These are phyloP conservation scores for Gaeumannomyces sp. DNA, from an alignment of 2,329 filamentous ascomycete species.

Conservation along the genomic window DNA sequence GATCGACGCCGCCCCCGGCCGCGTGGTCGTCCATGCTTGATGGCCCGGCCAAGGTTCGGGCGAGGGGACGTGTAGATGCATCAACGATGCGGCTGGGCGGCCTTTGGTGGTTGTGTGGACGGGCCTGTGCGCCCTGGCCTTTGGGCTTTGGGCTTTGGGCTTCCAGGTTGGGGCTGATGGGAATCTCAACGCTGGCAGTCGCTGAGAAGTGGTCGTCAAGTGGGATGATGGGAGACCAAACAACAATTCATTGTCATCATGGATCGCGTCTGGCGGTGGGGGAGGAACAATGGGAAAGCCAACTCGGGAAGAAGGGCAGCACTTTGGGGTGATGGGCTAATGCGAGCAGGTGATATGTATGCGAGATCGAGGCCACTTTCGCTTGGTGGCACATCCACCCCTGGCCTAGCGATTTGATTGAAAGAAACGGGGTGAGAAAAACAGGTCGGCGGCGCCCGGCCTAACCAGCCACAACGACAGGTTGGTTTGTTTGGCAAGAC, in stretches of 20 bases:
- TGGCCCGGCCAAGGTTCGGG: neutral
- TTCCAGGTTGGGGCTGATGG: no score
- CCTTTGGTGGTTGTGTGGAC: neutral
- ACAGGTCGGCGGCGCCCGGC: neutral
- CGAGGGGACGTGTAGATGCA: neutral
- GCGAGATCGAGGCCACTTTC: neutral
- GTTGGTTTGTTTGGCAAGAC: neutral
- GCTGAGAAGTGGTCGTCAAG: neutral
- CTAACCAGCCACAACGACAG: neutral
- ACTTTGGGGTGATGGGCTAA: neutral
- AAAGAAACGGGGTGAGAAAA: neutral
- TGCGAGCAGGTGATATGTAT: constrained; percentile 1
- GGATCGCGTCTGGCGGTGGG: neutral
- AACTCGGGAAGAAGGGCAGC: neutral
- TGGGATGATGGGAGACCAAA: neutral
- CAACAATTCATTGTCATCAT: neutral
- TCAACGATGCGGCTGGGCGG: neutral
- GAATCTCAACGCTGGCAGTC: neutral
- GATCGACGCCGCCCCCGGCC: neutral
- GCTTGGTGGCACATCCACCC: neutral
- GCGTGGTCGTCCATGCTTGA: neutral
- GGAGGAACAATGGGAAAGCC: neutral
- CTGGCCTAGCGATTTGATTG: neutral
- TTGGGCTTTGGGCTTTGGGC: no score
- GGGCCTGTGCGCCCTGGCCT: no score